These are phyloP conservation scores for Pyrrhoderma noxium DNA, from an alignment of 1,284 basidiomycete genomes.

Conservation along the genomic window DNA sequence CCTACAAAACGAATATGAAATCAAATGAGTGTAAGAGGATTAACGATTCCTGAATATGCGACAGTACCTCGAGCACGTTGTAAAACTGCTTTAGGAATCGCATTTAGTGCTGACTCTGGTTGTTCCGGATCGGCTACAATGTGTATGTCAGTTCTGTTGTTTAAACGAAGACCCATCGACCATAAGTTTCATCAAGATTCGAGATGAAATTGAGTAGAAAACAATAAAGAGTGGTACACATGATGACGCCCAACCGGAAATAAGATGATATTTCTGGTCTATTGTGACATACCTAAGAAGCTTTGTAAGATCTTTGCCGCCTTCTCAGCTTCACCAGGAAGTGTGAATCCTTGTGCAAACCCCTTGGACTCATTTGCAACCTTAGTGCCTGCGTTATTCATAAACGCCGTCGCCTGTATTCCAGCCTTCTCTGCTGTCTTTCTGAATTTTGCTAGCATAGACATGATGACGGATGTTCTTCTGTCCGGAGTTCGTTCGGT, in stretches of 20 bases:
- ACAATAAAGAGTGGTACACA: too few relatives aligned
- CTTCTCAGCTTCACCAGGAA: constrained; percentile 85
- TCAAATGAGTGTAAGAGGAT: not conserved
- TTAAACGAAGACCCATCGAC: constrained; percentile 1
- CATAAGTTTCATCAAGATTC: not conserved
- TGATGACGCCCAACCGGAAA: not conserved
- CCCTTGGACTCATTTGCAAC: constrained; percentile 66
- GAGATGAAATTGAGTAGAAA: constrained; percentile 8
- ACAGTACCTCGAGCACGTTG: constrained; percentile 76
- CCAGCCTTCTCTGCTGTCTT: constrained; percentile 72
- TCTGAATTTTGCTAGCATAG: constrained; percentile 75
- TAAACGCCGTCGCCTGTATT: constrained; percentile 69
- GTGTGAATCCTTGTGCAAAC: constrained; percentile 76
- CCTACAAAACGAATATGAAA: constrained; percentile 38
- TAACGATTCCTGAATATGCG: not conserved
- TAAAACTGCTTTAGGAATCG: constrained; percentile 92
- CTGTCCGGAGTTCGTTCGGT: too few relatives aligned
- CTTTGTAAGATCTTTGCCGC: constrained; percentile 86
- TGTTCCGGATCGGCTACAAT: constrained; percentile 78
- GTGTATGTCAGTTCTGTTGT: not conserved
- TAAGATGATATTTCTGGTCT: not conserved
- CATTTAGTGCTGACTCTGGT: constrained; percentile 88
- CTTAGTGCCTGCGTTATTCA: constrained; percentile 56
- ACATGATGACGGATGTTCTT: too few relatives aligned
- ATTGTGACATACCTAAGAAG: constrained; percentile 69